These are phyloP conservation scores for Trichoderma polysporum DNA, from an alignment of 2,329 filamentous ascomycete species.

Conservation along the genomic window DNA sequence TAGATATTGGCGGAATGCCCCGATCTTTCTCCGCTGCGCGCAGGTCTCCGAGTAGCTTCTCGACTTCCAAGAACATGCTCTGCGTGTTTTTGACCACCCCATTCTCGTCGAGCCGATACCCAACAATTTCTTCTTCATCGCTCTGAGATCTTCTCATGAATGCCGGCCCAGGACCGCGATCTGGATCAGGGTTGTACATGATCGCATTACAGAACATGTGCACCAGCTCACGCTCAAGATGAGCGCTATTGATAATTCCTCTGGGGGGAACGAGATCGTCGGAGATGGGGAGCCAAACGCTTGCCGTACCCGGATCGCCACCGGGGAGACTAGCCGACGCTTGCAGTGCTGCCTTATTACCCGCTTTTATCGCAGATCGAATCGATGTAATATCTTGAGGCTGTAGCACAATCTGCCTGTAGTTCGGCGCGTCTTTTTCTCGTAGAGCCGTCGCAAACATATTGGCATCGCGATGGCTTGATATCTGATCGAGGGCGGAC, in stretches of 20 bases:
- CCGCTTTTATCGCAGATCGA: constrained; percentile 71
- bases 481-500: constrained; percentile 73
- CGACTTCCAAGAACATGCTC: constrained; percentile 86
- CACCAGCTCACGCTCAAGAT: constrained; percentile 88
- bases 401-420: constrained; percentile 69
- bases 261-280: constrained; percentile 80
- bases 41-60: constrained; percentile 74
- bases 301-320: constrained; percentile 55
- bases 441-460: constrained; percentile 76
- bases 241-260: constrained; percentile 88
- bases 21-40: constrained; percentile 67
- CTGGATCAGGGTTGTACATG: constrained; percentile 92
- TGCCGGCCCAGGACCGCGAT: constrained; percentile 64
- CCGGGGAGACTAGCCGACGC: constrained; percentile 61
- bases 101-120: constrained; percentile 74
- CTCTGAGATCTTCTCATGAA: constrained; percentile 52
- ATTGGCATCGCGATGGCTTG: constrained; percentile 73
- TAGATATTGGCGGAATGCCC: constrained; percentile 37
- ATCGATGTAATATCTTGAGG: constrained; percentile 78
- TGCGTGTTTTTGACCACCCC: constrained; percentile 83
- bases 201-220: constrained; percentile 98
- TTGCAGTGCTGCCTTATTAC: constrained; percentile 63
- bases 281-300: constrained; percentile 65
- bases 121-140: constrained; percentile 49
- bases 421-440: constrained; percentile 73